Evolutionary conservation across 768 basidiomycete genomes (phyloP), one percentile per base, ranked within the genome.

Genomic region (Leccinum boreale): DNA sequence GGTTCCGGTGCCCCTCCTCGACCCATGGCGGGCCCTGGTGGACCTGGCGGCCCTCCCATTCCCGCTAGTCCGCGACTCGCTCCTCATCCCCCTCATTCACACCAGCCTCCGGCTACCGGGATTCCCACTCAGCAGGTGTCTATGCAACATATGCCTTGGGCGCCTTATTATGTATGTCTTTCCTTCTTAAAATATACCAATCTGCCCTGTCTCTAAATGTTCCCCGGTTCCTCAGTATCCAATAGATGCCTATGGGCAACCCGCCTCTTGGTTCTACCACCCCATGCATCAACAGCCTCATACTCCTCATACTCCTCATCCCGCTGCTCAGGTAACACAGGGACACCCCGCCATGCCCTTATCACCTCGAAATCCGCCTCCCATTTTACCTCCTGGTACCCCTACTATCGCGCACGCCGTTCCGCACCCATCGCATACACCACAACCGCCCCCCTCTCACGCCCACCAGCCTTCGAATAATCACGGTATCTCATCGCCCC

Each of bases 371-470:
- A 85, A 81, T 65, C 81, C 78, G 33, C 77, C 81, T 50, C 77
- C 75, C 12, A 74, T 65, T 50, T 65, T 87, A 17, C 85, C 83
- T 5, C 85, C 88, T 12, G 83, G 82, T 29, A 90, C 89, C 1
- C 87, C 90, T n/a, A 87, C 85, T 2, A 75, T 82, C 55, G 55
- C 82, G 3, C 88, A 86, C 56, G 81, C 88, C 17, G 69, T 80
- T 33, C 81, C 85, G 10, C 68, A 74, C 49, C 66, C 76, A 5
- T 62, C 66, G 7, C 81, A 82, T 63, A 74, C 77, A 12, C 75
- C 79, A 15, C 79, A 84, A 29, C 81, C 81, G 0, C 74, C 80
- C 39, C 72, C 78, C 63, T 63, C 68, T 17, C 75, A 73, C 45
- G 67, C 76, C 51, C 77, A 76, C 48, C 73, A 77, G 31, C 73